Evolutionary conservation across 306 rosid genomes (phyloP).

Genomic region (Fragaria ananassa): DNA sequence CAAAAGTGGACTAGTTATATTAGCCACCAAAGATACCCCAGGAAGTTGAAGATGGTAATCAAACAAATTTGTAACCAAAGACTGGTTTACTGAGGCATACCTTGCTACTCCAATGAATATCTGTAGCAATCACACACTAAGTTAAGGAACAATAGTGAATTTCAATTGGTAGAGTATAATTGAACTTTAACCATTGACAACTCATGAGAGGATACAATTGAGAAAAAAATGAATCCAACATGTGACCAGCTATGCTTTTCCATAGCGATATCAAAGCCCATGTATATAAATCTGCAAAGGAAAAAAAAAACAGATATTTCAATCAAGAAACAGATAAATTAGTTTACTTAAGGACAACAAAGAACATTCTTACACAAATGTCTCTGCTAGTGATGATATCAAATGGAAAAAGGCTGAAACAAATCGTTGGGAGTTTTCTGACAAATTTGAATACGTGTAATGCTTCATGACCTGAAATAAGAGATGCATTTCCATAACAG

Average conservation of each 20-base stretch:
- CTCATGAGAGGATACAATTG: conserved; percentile 80
- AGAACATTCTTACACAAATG: conserved; percentile 73
- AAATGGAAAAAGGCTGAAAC: conserved; percentile 87
- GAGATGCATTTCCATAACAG: conserved; percentile 21
- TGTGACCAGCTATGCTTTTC: conserved; percentile 99
- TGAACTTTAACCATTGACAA: conserved; percentile 12
- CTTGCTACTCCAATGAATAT: conserved; percentile 89
- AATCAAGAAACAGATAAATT: conserved; percentile 14
- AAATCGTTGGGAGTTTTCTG: conserved; percentile 87
- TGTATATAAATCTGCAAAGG: conserved; percentile 83
- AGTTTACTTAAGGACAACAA: conserved; percentile 9
- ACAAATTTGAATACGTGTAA: conserved; percentile 82
- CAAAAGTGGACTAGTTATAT: not conserved
- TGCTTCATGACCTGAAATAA: conserved; percentile 94
- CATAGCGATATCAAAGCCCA: conserved; percentile 99
- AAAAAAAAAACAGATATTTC: conserved; percentile 16
- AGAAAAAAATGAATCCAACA: conserved; percentile 95
- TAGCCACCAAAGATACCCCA: not conserved
- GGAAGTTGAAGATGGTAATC: conserved; percentile 23
- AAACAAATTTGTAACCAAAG: conserved; percentile 18
- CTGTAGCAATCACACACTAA: conserved; percentile 43
- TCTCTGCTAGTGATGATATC: conserved; percentile 96
- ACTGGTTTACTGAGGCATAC: conserved; percentile 40
- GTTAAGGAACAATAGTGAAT: conserved; percentile 46
- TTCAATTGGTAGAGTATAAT: conserved; percentile 21